Evolutionary conservation across 805 yeast species (phyloP).

Genomic region (Yarrowia sp.): DNA sequence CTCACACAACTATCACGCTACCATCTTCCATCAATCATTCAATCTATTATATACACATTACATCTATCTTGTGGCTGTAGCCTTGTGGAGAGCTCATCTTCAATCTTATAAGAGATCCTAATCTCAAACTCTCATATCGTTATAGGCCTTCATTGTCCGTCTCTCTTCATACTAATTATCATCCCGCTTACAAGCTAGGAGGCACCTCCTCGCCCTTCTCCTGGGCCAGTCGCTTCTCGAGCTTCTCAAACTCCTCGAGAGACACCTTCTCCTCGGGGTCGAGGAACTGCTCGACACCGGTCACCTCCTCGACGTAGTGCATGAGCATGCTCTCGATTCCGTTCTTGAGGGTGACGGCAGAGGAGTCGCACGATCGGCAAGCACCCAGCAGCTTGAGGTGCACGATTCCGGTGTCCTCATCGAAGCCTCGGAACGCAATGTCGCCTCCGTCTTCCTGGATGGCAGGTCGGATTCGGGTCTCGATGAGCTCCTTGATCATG

Average conservation of each 20-base stretch:
- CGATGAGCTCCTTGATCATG: constrained; percentile 90
- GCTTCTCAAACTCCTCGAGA: constrained; percentile 79
- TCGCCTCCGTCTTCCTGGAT: constrained; percentile 99
- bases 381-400: constrained; percentile 92
- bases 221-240: constrained; percentile 64
- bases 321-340: constrained; percentile 98
- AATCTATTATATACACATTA: constrained; percentile 25
- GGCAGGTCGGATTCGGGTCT: constrained; percentile 95
- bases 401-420: constrained; percentile 85
- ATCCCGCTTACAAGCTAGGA: constrained; percentile 14
- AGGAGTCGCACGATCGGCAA: constrained; percentile 89
- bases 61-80: neutral
- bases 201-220: constrained; percentile 46
- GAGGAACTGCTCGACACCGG: constrained; percentile 83
- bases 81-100: no score
- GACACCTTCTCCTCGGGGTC: constrained; percentile 82
- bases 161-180: neutral
- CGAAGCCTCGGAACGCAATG: constrained; percentile 84
- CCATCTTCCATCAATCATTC: constrained; percentile 3
- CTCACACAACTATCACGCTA: no score
- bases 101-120: no score
- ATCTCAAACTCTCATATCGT: no score
- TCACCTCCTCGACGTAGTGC: constrained; percentile 95
- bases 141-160: no score
- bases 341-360: constrained; percentile 89